A percentile compares a stretch with the other conserved stretches of the same genome.
These are phyloP conservation scores for Stentor roeselii DNA, from an alignment of 73 alveolate species.

Conservation along the genomic window DNA sequence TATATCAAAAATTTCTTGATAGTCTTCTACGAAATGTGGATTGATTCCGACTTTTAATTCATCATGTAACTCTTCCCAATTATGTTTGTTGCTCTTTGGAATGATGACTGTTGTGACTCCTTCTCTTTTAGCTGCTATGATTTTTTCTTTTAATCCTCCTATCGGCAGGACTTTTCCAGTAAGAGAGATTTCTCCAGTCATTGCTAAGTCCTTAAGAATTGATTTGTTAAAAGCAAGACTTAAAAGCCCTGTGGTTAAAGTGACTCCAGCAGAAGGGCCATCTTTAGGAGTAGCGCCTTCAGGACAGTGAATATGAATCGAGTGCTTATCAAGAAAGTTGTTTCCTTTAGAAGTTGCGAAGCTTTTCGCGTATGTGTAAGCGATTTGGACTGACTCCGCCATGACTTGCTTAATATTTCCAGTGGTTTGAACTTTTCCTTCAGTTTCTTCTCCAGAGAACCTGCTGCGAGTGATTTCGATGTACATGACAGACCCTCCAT, in stretches of 20 bases:
- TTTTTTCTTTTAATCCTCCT: constrained; percentile 85
- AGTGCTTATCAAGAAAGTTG: constrained; percentile 44
- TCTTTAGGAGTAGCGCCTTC: constrained; percentile 84
- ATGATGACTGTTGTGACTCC: constrained; percentile 55
- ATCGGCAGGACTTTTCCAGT: constrained; percentile 82
- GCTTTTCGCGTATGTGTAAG: constrained; percentile 66
- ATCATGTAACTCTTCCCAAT: constrained; percentile 35
- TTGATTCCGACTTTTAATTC: constrained; percentile 43
- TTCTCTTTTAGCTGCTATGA: constrained; percentile 78
- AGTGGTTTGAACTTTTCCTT: constrained; percentile 49
- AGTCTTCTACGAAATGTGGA: constrained; percentile 47
- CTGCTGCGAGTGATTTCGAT: constrained; percentile 52
- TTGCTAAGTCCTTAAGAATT: constrained; percentile 65
- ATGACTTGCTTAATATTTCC: constrained; percentile 75
- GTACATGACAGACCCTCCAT: constrained; percentile 71
- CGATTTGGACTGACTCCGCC: constrained; percentile 67
- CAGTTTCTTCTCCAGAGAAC: constrained; percentile 19
- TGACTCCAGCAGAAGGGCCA: constrained; percentile 88
- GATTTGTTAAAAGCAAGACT: constrained; percentile 55
- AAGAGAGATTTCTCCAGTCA: constrained; percentile 88
- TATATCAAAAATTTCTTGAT: constrained; percentile 40
- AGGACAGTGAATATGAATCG: constrained; percentile 73
- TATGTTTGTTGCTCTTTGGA: constrained; percentile 63
- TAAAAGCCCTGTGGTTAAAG: constrained; percentile 72
- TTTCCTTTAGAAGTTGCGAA: constrained; percentile 39